phyloP scores from a whole-genome alignment of 116 monocot genomes.

The Trichopus zeylanicus region DNA sequence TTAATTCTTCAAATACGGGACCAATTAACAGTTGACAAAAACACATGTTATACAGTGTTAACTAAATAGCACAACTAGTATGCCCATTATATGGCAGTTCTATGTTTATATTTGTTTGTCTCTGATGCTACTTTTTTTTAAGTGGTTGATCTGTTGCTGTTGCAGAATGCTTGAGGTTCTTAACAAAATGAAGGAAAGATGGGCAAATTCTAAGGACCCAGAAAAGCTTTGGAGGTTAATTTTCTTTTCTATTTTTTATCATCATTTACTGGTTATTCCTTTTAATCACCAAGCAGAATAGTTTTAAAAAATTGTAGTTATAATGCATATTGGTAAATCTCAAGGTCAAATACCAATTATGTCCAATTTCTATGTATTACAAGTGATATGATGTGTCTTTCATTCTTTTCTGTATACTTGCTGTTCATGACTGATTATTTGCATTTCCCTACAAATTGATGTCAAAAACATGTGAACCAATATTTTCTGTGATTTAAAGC shows the following conservation, averaged over 20 bases:
- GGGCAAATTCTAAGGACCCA: conserved; percentile 43
- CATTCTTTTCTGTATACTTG: too few relatives aligned
- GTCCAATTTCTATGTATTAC: too few relatives aligned
- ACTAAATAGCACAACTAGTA: conserved; percentile 56
- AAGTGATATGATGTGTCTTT: too few relatives aligned
- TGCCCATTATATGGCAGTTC: conserved; percentile 1
- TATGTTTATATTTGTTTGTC: background rate
- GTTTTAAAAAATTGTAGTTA: background rate
- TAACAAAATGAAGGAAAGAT: conserved; percentile 52
- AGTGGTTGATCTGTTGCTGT: conserved; percentile 5
- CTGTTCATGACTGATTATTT: too few relatives aligned
- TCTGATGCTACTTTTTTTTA: background rate
- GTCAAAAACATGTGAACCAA: too few relatives aligned
- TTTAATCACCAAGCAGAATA: background rate
- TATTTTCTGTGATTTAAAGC: too few relatives aligned
- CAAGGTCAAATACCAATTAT: too few relatives aligned
- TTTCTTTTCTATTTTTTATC: conserved; percentile 1
- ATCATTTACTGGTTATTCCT: background rate
- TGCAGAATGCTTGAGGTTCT: conserved; percentile 58
- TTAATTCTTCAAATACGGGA: conserved; percentile 29
- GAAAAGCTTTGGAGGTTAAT: conserved; percentile 40
- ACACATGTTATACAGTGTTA: conserved; percentile 40
- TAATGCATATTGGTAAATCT: background rate
- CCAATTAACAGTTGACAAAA: conserved; percentile 29
- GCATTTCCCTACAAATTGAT: too few relatives aligned